Evolutionary conservation across 2,329 filamentous ascomycete species (phyloP).

Genomic region (Curvularia eragrostidis): DNA sequence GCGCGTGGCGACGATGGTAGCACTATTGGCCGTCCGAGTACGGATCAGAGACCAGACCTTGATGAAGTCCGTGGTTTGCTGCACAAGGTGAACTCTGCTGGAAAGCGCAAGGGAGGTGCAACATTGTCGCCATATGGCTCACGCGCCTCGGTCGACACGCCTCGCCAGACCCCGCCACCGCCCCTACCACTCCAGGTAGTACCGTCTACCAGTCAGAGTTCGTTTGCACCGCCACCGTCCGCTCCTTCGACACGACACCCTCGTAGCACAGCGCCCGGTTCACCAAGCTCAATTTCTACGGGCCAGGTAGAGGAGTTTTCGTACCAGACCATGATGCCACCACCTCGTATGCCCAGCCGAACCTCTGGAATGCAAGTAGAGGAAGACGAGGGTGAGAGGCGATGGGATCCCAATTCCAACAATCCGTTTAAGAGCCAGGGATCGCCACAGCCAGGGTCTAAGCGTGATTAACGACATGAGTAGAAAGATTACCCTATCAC

Average conservation of each 20-base stretch:
- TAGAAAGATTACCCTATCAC: not conserved
- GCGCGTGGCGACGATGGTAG: constrained; percentile 49
- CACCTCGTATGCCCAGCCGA: constrained; percentile 33
- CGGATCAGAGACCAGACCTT: constrained; percentile 52
- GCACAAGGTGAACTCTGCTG: constrained; percentile 53
- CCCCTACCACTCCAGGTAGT: constrained; percentile 40
- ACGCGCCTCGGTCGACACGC: constrained; percentile 25
- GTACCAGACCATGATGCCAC: constrained; percentile 44
- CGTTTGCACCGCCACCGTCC: constrained; percentile 34
- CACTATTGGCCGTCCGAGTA: constrained; percentile 50
- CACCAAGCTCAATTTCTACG: constrained; percentile 43
- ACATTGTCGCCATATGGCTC: constrained; percentile 34
- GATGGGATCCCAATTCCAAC: constrained; percentile 20
- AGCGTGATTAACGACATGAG: constrained; percentile 18
- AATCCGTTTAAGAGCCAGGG: constrained; percentile 25
- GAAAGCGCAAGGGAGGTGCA: constrained; percentile 50
- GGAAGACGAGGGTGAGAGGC: constrained; percentile 26
- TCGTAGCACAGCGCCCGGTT: constrained; percentile 35
- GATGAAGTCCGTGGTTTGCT: constrained; percentile 57
- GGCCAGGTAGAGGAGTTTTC: constrained; percentile 44
- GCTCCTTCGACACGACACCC: constrained; percentile 25
- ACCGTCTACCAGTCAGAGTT: constrained; percentile 24
- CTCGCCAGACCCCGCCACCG: constrained; percentile 35
- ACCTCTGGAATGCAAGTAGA: constrained; percentile 24
- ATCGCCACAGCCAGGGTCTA: constrained; percentile 11